Conservation (phyloP, 306 rosid species). For the Sindora glabra region DNA sequence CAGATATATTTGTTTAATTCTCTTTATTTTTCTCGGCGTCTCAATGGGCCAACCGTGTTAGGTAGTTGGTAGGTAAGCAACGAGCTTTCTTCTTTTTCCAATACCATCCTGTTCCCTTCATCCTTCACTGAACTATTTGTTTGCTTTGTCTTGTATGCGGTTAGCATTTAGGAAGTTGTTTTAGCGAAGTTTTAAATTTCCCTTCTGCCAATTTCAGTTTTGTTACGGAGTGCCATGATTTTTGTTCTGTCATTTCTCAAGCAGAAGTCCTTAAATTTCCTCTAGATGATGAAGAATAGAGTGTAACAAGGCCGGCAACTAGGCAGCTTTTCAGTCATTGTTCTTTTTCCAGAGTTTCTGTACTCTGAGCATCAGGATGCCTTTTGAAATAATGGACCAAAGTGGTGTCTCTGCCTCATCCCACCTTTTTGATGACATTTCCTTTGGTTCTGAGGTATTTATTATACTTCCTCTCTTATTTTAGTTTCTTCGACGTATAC, state of each 20-base stretch:
- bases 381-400: constrained; percentile 62
- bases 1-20: constrained; percentile 4
- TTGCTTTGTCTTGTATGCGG: constrained; percentile 5
- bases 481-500: not conserved
- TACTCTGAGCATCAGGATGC: constrained; percentile 49
- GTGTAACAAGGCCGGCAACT: constrained; percentile 17
- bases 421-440: constrained; percentile 48
- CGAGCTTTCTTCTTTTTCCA: constrained; percentile 17
- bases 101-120: not conserved
- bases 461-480: not conserved
- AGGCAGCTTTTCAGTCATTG: constrained; percentile 15
- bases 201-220: no score
- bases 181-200: not conserved
- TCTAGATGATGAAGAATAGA: constrained; percentile 27
- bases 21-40: constrained; percentile 22
- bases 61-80: constrained; percentile 61
- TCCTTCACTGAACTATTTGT: constrained; percentile 5
- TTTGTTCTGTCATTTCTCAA: constrained; percentile 4
- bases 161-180: constrained; percentile 7
- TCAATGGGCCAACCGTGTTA: constrained; percentile 29
- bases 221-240: not conserved
- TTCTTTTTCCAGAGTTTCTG: constrained; percentile 10
- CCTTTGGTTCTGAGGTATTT: constrained; percentile 57
- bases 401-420: constrained; percentile 56
- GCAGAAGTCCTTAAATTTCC: constrained; percentile 15